Evolutionary conservation across 75 land plant genomes (phyloP).

Genomic region (Chamaecyparis obtusa): DNA sequence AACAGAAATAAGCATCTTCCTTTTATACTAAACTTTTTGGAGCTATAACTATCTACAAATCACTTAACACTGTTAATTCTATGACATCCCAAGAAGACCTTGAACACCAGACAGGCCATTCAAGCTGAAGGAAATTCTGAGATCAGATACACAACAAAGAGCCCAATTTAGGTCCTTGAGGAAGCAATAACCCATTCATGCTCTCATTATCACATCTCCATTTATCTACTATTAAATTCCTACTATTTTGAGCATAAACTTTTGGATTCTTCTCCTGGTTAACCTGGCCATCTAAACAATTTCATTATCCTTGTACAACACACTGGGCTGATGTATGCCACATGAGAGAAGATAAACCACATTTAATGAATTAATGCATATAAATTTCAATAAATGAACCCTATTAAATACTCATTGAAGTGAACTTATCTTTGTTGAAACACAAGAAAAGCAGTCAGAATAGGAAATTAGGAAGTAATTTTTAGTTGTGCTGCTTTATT

Average conservation of each 20-base stretch:
- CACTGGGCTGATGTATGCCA: not conserved
- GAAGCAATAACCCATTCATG: not conserved
- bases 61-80: too few species aligned
- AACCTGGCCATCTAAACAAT: not conserved
- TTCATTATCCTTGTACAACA: not conserved
- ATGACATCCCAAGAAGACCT: not conserved
- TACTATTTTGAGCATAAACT: not conserved
- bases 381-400: not conserved
- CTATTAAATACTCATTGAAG: not conserved
- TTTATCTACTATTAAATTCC: not conserved
- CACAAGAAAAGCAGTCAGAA: not conserved
- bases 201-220: not conserved
- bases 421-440: not conserved
- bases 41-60: not conserved
- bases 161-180: not conserved
- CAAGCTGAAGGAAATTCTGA: not conserved
- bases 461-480: not conserved
- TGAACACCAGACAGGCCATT: not conserved
- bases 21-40: not conserved
- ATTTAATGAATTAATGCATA: not conserved
- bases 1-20: not conserved
- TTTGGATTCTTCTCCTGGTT: not conserved
- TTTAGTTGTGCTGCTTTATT: not conserved
- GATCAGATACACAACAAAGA: not conserved
- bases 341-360: not conserved